Conservation (phyloP, 371 early-diverging fungal species). For the Mucor irregularis region DNA sequence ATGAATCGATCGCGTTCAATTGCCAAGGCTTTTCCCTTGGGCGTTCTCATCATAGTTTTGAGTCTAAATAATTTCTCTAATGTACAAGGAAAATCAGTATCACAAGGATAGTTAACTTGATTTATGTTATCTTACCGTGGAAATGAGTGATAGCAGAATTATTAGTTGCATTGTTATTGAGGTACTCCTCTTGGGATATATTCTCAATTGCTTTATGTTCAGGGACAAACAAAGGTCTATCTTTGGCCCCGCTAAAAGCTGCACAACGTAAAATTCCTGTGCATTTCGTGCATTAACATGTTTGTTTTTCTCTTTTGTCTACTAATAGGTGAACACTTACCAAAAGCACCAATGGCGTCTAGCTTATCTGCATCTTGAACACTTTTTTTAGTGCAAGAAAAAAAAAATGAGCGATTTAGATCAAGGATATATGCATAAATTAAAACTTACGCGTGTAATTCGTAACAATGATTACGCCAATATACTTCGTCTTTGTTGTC, state of each 20-base stretch:
- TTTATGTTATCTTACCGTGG: slow-evolving; percentile 46
- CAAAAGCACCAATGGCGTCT: slow-evolving; percentile 85
- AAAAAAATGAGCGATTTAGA: background rate
- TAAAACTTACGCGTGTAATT: slow-evolving; percentile 57
- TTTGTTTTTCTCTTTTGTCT: background rate
- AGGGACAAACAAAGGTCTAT: slow-evolving; percentile 62
- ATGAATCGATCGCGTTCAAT: slow-evolving; percentile 54
- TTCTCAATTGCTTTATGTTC: slow-evolving; percentile 43
- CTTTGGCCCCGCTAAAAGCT: slow-evolving; percentile 70
- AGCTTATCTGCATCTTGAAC: slow-evolving; percentile 84
- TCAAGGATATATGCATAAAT: background rate
- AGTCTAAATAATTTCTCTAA: slow-evolving; percentile 65
- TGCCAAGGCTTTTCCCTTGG: slow-evolving; percentile 53
- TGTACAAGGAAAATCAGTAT: background rate
- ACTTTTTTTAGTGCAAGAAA: slow-evolving; percentile 24
- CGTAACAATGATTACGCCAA: slow-evolving; percentile 63
- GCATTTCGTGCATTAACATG: background rate
- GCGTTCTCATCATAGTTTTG: slow-evolving; percentile 61
- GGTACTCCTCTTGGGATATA: slow-evolving; percentile 61
- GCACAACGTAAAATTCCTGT: slow-evolving; percentile 67
- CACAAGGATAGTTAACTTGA: background rate
- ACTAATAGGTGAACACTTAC: slow-evolving; percentile 19
- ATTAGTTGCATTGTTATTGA: slow-evolving; percentile 38
- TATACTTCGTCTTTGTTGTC: slow-evolving; percentile 30
- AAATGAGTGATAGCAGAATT: slow-evolving; percentile 71